phyloP scores from a whole-genome alignment of 2,329 filamentous ascomycete genomes.

The Magnaporthiopsis poae region DNA sequence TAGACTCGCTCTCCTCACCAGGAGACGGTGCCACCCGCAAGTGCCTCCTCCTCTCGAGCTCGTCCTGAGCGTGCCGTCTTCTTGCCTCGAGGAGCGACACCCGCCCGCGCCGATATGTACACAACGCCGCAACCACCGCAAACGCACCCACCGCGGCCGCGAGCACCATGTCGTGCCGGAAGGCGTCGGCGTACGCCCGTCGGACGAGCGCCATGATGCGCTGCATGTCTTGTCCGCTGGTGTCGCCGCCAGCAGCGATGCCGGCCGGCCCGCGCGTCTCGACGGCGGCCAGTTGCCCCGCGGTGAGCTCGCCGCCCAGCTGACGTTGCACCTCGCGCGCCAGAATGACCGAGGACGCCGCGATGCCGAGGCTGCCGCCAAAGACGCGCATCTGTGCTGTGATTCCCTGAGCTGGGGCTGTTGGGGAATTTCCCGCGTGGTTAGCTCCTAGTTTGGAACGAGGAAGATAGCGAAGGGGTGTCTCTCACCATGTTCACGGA shows the following conservation, averaged over 20 bases:
- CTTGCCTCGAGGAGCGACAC: conserved; percentile 17
- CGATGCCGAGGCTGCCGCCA: conserved; percentile 45
- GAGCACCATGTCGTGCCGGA: conserved; percentile 37
- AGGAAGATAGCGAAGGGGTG: background rate
- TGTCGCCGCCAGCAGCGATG: conserved; percentile 11
- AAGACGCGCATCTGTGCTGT: conserved; percentile 41
- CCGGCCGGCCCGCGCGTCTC: conserved; percentile 11
- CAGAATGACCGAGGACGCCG: conserved; percentile 39
- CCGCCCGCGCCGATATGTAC: conserved; percentile 27
- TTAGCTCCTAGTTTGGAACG: background rate
- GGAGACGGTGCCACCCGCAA: no score
- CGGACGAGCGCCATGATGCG: conserved; percentile 24
- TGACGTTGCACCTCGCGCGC: conserved; percentile 22
- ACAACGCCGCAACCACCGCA: conserved; percentile 30
- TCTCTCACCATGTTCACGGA: conserved; percentile 36
- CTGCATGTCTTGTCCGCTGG: conserved; percentile 7
- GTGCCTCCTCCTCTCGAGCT: conserved; percentile 1
- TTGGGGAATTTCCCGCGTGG: conserved; percentile 10
- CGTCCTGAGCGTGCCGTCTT: background rate
- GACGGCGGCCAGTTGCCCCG: conserved; percentile 19
- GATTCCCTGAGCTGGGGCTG: conserved; percentile 43
- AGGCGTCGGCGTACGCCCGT: conserved; percentile 33
- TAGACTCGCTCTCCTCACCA: background rate
- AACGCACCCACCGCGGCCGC: conserved; percentile 30
- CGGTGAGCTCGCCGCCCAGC: conserved; percentile 20